Conservation (phyloP, 1,139 yeast genomes). For the Kluyveromyces sp. region DNA sequence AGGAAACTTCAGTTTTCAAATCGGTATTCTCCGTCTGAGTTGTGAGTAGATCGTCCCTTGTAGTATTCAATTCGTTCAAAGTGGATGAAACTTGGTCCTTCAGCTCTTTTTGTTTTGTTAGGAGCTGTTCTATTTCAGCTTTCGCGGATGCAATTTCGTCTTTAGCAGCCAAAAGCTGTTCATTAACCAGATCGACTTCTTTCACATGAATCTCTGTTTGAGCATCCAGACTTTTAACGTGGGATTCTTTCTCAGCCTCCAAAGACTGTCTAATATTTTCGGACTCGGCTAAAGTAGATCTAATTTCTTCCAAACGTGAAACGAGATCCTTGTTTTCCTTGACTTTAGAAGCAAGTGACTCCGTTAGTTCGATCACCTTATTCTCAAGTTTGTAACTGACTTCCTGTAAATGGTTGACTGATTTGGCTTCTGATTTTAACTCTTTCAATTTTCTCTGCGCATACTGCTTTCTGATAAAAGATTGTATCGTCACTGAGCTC, state of each 20-base stretch:
- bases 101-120: constrained; percentile 57
- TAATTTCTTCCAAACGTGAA: constrained; percentile 53
- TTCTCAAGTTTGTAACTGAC: constrained; percentile 90
- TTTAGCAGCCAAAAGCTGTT: constrained; percentile 51
- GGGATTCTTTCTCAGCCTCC: constrained; percentile 50
- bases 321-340: constrained; percentile 73
- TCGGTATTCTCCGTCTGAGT: constrained; percentile 64
- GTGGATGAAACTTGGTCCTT: constrained; percentile 58
- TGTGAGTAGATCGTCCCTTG: constrained; percentile 55
- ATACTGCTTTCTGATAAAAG: constrained; percentile 65
- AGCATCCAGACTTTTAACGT: constrained; percentile 41
- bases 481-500: constrained; percentile 67
- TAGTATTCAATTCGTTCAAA: constrained; percentile 54
- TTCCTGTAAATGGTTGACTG: constrained; percentile 83
- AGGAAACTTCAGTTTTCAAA: constrained; percentile 59
- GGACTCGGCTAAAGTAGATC: constrained; percentile 50
- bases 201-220: constrained; percentile 44
- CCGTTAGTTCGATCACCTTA: constrained; percentile 91
- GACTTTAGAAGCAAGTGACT: constrained; percentile 66
- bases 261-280: constrained; percentile 50
- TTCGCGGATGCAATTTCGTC: constrained; percentile 57
- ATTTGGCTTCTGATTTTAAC: constrained; percentile 78
- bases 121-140: constrained; percentile 54
- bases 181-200: constrained; percentile 48
- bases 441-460: constrained; percentile 61